These are phyloP conservation scores for Phytophthora citricola DNA, from an alignment of 352 stramenopile genomes.

Conservation along the genomic window DNA sequence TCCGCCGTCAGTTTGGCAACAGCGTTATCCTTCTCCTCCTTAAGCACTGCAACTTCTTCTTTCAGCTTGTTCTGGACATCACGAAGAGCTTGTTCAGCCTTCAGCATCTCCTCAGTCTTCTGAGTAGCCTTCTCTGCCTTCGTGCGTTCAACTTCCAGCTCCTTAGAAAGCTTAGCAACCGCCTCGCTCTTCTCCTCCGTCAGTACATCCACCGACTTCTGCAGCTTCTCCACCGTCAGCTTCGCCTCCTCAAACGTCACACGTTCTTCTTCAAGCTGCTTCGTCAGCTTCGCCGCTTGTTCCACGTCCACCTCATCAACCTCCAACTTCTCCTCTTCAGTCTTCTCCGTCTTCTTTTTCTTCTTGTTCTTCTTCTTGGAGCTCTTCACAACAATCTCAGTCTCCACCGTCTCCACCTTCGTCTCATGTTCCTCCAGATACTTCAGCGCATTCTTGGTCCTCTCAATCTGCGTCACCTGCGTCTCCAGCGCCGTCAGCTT, in stretches of 20 bases:
- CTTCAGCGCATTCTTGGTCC: constrained; percentile 42
- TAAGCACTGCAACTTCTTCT: constrained; percentile 23
- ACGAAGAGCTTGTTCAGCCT: constrained; percentile 29
- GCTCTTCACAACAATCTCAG: constrained; percentile 21
- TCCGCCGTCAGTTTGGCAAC: constrained; percentile 40
- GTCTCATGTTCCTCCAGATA: constrained; percentile 37
- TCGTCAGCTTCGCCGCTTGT: constrained; percentile 16
- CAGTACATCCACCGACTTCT: constrained; percentile 21
- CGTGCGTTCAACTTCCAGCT: constrained; percentile 31
- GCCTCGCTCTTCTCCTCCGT: constrained; percentile 34
- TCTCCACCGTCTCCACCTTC: constrained; percentile 16
- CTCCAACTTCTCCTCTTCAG: constrained; percentile 11
- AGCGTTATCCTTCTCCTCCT: constrained; percentile 29
- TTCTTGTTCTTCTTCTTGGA: constrained; percentile 38
- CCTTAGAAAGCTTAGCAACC: constrained; percentile 26
- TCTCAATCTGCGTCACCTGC: constrained; percentile 44
- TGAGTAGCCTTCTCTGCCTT: constrained; percentile 22
- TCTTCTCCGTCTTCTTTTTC: constrained; percentile 27
- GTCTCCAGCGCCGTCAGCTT: constrained; percentile 43
- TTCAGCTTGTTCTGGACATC: constrained; percentile 38
- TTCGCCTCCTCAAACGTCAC: constrained; percentile 24
- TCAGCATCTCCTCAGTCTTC: constrained; percentile 23
- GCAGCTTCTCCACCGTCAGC: constrained; percentile 25
- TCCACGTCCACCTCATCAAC: constrained; percentile 16
- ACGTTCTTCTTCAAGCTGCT: constrained; percentile 28